Conservation (phyloP, 208 protist genomes). For the Blechomonas ayalai region DNA sequence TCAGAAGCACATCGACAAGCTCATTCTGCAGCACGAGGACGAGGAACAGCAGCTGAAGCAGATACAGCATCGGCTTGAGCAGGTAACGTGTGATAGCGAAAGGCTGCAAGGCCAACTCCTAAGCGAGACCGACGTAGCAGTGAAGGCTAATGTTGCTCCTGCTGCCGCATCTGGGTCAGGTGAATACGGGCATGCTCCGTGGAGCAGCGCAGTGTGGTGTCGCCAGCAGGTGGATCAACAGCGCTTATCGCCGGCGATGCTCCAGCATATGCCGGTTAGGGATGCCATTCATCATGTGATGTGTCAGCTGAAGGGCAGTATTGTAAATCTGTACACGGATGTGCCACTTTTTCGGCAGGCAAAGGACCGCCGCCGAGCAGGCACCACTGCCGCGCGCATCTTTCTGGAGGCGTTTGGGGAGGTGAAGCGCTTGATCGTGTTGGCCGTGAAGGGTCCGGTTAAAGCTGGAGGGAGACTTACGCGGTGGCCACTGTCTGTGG, state of each 20-base stretch:
- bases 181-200: too few species aligned
- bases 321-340: constrained; percentile 85
- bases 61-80: constrained; percentile 11
- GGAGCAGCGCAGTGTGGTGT: constrained; percentile 26
- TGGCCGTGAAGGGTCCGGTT: constrained; percentile 7
- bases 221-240: constrained; percentile 44
- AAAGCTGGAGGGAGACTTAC: constrained; percentile 8
- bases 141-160: too few species aligned
- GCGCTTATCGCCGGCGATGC: constrained; percentile 51
- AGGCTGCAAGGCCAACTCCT: background rate
- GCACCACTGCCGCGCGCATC: constrained; percentile 42
- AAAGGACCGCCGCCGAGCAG: constrained; percentile 53
- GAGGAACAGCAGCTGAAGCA: constrained; percentile 29
- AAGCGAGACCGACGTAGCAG: too few species aligned
- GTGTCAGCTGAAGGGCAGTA: constrained; percentile 75
- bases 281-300: constrained; percentile 76
- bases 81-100: constrained; percentile 11
- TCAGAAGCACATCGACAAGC: constrained; percentile 61
- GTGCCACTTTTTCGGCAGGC: constrained; percentile 70
- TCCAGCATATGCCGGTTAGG: constrained; percentile 45
- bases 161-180: too few species aligned
- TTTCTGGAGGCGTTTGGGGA: constrained; percentile 79
- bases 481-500: constrained; percentile 69
- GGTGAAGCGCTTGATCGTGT: constrained; percentile 67
- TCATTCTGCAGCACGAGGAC: constrained; percentile 31